These are phyloP conservation scores for Parachaetomium inaequale DNA, from an alignment of 495 filamentous ascomycete genomes.

Conservation along the genomic window DNA sequence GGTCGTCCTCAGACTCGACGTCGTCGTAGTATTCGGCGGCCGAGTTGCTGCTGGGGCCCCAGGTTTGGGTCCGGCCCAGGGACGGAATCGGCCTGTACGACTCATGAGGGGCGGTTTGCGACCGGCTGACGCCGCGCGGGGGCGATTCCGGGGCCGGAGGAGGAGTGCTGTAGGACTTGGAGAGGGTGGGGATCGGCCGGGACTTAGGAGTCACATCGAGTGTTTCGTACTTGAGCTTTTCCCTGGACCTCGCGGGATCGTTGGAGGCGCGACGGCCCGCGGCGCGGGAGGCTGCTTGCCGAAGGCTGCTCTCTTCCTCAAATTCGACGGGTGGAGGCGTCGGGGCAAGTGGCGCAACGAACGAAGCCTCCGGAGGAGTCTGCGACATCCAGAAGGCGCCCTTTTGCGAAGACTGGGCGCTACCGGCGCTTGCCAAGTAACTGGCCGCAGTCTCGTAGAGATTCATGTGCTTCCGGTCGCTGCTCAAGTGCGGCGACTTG, in stretches of 20 bases:
- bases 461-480: constrained; percentile 16
- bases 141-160: constrained; percentile 24
- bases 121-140: constrained; percentile 29
- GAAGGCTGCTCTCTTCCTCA: constrained; percentile 30
- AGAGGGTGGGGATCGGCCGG: constrained; percentile 29
- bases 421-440: constrained; percentile 24
- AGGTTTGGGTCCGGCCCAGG: constrained; percentile 25
- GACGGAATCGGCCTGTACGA: constrained; percentile 14
- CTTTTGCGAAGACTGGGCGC: background rate
- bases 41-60: constrained; percentile 14
- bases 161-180: constrained; percentile 30
- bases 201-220: constrained; percentile 27
- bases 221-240: constrained; percentile 33
- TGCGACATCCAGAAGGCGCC: constrained; percentile 27
- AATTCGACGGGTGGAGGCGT: constrained; percentile 37
- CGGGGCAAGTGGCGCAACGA: constrained; percentile 29
- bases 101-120: constrained; percentile 29
- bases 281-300: constrained; percentile 29
- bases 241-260: constrained; percentile 36
- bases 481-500: constrained; percentile 19
- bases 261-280: constrained; percentile 40
- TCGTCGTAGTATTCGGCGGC: constrained; percentile 17
- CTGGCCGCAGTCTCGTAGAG: constrained; percentile 19
- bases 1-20: constrained; percentile 33
- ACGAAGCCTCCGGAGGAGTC: constrained; percentile 26